A percentile compares a stretch with the other conserved stretches of the same genome.
These are phyloP conservation scores for Stentor roeselii DNA, from an alignment of 73 alveolate species.

Conservation along the genomic window DNA sequence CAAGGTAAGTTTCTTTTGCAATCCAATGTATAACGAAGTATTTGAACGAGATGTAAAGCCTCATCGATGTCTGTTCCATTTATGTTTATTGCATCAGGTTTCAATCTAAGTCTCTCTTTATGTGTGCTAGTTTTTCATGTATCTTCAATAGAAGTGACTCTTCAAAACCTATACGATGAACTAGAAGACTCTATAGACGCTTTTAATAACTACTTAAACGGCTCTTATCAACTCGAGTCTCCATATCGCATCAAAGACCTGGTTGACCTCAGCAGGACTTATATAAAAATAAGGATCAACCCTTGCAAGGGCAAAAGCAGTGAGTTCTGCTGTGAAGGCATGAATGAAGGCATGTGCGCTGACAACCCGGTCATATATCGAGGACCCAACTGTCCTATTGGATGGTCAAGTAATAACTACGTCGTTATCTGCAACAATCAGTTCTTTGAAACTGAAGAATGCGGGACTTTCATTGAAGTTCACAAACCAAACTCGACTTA, in stretches of 20 bases:
- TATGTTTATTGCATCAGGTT: too few species aligned
- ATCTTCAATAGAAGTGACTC: not conserved
- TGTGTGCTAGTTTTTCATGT: too few species aligned
- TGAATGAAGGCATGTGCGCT: conserved; percentile 65
- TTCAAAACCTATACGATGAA: not conserved
- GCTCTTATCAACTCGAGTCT: not conserved
- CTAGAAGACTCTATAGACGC: not conserved
- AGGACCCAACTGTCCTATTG: conserved; percentile 60
- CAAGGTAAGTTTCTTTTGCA: not conserved
- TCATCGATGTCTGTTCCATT: not conserved
- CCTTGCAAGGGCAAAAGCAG: conserved; percentile 27
- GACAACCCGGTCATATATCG: conserved; percentile 44
- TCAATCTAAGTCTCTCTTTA: too few species aligned
- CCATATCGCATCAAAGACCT: not conserved
- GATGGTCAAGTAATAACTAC: conserved; percentile 56
- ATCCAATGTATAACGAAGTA: not conserved
- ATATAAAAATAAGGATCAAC: conserved; percentile 11
- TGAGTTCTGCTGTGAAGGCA: conserved; percentile 58
- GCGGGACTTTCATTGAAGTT: conserved; percentile 69
- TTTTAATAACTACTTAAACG: not conserved
- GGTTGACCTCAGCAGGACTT: not conserved
- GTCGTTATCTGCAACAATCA: conserved; percentile 45
- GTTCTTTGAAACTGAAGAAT: conserved; percentile 36
- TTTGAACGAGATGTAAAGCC: conserved; percentile 5
- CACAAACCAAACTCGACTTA: conserved; percentile 47